Base-by-base conservation (phyloP, 768 basidiomycete genomes). In the Basidioascus undulatus region DNA sequence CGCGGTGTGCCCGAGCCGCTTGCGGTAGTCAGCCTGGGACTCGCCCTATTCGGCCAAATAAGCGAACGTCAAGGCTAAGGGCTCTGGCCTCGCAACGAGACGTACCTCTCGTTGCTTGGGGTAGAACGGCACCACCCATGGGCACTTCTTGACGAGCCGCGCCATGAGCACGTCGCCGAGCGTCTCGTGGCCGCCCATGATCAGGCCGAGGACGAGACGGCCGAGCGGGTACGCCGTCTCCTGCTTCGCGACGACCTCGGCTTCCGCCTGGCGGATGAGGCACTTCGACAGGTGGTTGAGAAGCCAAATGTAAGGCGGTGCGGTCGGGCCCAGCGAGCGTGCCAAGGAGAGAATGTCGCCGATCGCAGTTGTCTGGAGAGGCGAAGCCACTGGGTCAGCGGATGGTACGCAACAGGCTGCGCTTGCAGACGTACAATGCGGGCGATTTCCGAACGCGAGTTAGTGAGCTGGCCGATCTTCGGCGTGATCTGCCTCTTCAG, bases 211-310 rank as follows among this genome's bases (percentile, higher is more conserved):
- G 3, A 79, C 59, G 10, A 92, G 70, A 25, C 70, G 68, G 0
- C 79, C 81, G 19, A 98, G 67, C 0, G 89, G 89, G 28, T 67
- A 64, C 0, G 84, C 86, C 19, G 77, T 76, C 24, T 72, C 71
- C 51, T 77, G 73, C 58, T 87, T 80, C 3, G 86, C 84, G 1
- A 77, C 71, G 8, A 89, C 80, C 57, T 96, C 89, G 0, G 74
- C 77, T 61, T 92, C 86, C 15, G 86, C 86, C 61, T 94, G 89
- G 26, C 79, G 65, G 33, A 94, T 66, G 45, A 96, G 74, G 15
- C 72, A 64, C 54, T 96, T 94, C 35, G 82, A 65, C 31, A 94
- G 68, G n/a, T 84, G 76, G 18, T 80, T 86, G 34, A 87, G 68
- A 18, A 76, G 65, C 37, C 82, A 79, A 35, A 65, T 56, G 55